Base-by-base conservation (phyloP, 2,329 filamentous ascomycete species). In the Diaporthe batatas region DNA sequence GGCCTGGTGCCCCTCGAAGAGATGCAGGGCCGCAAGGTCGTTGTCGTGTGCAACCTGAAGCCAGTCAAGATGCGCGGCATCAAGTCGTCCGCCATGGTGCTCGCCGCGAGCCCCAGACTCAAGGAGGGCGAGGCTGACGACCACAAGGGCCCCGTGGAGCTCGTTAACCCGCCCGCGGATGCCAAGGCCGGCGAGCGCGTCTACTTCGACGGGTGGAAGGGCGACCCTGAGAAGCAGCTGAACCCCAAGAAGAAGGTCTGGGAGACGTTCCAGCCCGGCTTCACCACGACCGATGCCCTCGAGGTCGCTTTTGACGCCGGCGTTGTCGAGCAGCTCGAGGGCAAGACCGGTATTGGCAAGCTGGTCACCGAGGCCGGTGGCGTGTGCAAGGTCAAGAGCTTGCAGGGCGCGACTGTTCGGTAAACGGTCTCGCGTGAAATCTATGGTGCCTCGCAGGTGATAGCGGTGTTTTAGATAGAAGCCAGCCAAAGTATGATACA, bases 211-310 rank as follows among this genome's bases (percentile, higher is more conserved):
- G 96, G 96, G 62, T 99, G 94, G 92, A 89, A 94, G 82, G 95
- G 94, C 73, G 93, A 97, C 87, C 95, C 96, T 0, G 96, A 99
- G 88, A 92, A 92, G 75, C 91, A 96, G 68, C 89, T 99, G 72
- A 99, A 98, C 88, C 96, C 96, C 73, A 99, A 99, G 92, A 99
- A 98, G 91, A 98, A 98, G 91, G 87, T 98, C 75, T 98, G 96
- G 95, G 96, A 99, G 88, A 94, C 89, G 12, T 94, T 98, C 84
- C 96, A 98, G 88, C 95, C 95, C 1, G 96, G 96, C 0, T 98
- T 98, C 85, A 97, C 94, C 39, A 99, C 96, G 10, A 97, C 93
- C 1, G 92, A 92, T 10, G 84, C 83, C 59, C 87, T 96, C 68
- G 93, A 95, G 83, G 96, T 98, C 47, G 95, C 89, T 0, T 99